Base-by-base conservation (phyloP, 1,139 yeast species). In the Hansenula anomala region DNA sequence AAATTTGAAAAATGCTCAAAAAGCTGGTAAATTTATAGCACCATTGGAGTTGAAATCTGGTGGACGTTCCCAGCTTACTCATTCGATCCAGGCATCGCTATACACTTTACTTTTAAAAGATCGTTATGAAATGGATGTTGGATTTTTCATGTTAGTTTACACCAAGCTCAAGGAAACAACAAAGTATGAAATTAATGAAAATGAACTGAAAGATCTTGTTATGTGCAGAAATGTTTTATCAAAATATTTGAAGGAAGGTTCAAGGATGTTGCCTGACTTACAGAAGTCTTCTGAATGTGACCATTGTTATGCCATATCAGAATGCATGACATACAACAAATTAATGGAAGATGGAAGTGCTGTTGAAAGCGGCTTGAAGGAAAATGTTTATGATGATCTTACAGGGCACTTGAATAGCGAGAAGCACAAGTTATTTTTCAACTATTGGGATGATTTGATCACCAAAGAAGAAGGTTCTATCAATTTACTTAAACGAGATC, bases 21-120 rank as follows among this genome's bases (percentile, higher is more conserved):
- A 50, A 30, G 41, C 44, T 4, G 75, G 75, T 8, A 71, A 67
- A 17, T 69, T 56, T 43, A 69, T 87, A 19, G 72, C 80, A 1
- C 97, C 97, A 0, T 65, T 94, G 64, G 99, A 92, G 59, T 79
- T 92, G 43, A 92, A 92, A 58, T 87, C 97, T 0, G 96, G 97
- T 0, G 68, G 65, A 37, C 63, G 71, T 29, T 77, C 75, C 38
- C 69, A 79, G 37, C 58, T 82, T 12, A 63, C 83, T 4, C 97
- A 92, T 58, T 78, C 84, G 34, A 96, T 95, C 0, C 99, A 92
- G 56, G 85, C 95, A 0, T 72, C 90, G 0, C 66, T 94, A n/a
- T 92, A 92, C 58, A 80, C 95, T 0, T 63, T 92, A 16, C 64
- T 92, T 44, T 71, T 89, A 52, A 78, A 80, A 37, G 97, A 92